Evolutionary conservation across 2,329 filamentous ascomycete genomes (phyloP), one percentile per base, ranked within the genome.

Genomic region (Aspergillus nomiae): DNA sequence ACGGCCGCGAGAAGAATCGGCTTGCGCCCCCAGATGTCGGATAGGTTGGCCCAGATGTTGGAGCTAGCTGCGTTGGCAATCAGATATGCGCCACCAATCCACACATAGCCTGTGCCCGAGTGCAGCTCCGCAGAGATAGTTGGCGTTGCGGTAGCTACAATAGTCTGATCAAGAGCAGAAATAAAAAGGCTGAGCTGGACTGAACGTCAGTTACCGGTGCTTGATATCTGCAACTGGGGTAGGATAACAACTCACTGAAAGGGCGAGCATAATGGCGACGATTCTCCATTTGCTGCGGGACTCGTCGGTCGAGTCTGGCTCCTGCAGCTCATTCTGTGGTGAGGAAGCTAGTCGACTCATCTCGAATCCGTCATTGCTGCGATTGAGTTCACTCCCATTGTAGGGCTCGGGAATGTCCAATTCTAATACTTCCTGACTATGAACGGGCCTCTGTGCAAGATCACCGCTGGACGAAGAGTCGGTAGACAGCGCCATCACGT

Each of bases 31-130:
- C 67, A 69, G 26, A 69, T 69, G 45, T 69, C 67, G 19, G 67
- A 69, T 28, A 85, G 68, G 57, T 85, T 86, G 4, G 88, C 89
- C 90, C 90, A 93, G n/a, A 90, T 85, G 0, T 90, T 89, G 0
- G 85, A 86, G 2, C 83, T 83, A 0, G 90, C 88, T 0, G 90
- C 88, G 70, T 87, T 87, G 19, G 88, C 89, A 12, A 94, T 85
- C 4, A 92, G 81, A 74, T 90, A 94, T 0, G 90, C 87, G 32
- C 85, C 88, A 1, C 90, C 91, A 64, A 94, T 90, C 92, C 91
- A 94, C 16, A 88, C 87, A 76, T 92, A 94, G 28, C 90, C 90
- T 19, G 85, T 81, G 3, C 86, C 86, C 7, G 90, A 90, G 51
- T 87, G 72, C 64, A 94, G 86, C 63, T 90, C 82, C 38, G 82